Conservation (phyloP, 78 protist species). For the Dictyostelium firmibasis region DNA sequence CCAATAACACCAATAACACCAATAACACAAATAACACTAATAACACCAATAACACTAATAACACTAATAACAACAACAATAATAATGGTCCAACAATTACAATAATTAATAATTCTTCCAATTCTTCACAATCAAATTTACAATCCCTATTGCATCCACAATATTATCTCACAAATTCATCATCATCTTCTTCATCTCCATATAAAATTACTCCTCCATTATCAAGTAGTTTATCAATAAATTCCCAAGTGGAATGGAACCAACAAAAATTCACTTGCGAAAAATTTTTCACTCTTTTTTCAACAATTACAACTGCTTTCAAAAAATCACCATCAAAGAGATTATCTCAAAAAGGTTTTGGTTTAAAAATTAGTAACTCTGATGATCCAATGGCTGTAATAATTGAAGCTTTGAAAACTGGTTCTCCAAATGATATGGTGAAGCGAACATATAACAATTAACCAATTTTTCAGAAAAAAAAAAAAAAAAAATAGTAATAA, state of each 20-base stretch:
- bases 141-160: background rate
- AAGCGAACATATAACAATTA: background rate
- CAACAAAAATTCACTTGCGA: slow-evolving; percentile 13
- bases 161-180: background rate
- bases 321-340: slow-evolving; percentile 69
- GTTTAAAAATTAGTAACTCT: slow-evolving; percentile 47
- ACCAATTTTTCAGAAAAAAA: too few relatives aligned
- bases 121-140: background rate
- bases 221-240: background rate
- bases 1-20: too few relatives aligned
- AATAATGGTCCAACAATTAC: too few relatives aligned
- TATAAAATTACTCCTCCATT: background rate
- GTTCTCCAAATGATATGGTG: slow-evolving; percentile 30
- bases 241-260: background rate
- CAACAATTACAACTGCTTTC: slow-evolving; percentile 45
- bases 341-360: slow-evolving; percentile 69
- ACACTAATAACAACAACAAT: background rate
- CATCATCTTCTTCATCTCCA: background rate
- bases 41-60: background rate
- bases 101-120: background rate
- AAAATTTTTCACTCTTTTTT: slow-evolving; percentile 60
- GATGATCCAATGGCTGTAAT: slow-evolving; percentile 75
- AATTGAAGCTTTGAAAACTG: slow-evolving; percentile 62
- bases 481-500: too few relatives aligned
- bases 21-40: background rate